Percentiles rank a stretch among this genome's conserved stretches.
These are phyloP conservation scores for Thraustochytrium striatum DNA, from an alignment of 352 stramenopile species.

Conservation along the genomic window DNA sequence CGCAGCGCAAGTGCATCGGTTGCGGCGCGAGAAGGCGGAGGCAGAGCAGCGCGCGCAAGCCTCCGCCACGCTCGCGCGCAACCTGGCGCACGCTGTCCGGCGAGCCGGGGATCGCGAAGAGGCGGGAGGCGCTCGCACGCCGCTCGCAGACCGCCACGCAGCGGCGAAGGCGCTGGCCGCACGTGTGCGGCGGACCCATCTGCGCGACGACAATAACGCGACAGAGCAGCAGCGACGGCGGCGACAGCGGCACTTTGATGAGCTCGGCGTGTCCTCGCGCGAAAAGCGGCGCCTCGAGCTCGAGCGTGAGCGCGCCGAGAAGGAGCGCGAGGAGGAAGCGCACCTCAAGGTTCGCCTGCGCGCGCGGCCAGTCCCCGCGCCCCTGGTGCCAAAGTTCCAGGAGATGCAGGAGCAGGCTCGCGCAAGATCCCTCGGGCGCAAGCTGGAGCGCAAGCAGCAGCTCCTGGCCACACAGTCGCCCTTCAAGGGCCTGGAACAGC, in stretches of 20 bases:
- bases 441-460: conserved; percentile 2
- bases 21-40: not conserved
- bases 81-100: not conserved
- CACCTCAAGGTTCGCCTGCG: not conserved
- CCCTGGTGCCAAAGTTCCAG: conserved; percentile 6
- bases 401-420: conserved; percentile 4
- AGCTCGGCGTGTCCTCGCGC: not conserved
- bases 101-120: not conserved
- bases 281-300: not conserved
- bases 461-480: not conserved
- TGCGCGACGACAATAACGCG: too few relatives aligned
- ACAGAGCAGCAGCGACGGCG: not conserved
- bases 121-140: too few relatives aligned
- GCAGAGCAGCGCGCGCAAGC: not conserved
- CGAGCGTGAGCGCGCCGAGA: not conserved
- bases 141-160: too few relatives aligned
- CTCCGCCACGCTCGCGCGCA: not conserved
- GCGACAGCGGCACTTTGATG: not conserved
- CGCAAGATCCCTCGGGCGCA: conserved; percentile 19
- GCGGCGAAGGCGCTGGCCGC: too few relatives aligned
- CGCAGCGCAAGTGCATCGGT: not conserved
- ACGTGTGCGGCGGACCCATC: too few relatives aligned
- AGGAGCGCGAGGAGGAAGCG: conserved; percentile 4
- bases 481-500: not conserved
- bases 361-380: conserved; percentile 17